These are phyloP conservation scores for Umbelopsis sp. DNA, from an alignment of 371 early-diverging fungal genomes.

Conservation along the genomic window DNA sequence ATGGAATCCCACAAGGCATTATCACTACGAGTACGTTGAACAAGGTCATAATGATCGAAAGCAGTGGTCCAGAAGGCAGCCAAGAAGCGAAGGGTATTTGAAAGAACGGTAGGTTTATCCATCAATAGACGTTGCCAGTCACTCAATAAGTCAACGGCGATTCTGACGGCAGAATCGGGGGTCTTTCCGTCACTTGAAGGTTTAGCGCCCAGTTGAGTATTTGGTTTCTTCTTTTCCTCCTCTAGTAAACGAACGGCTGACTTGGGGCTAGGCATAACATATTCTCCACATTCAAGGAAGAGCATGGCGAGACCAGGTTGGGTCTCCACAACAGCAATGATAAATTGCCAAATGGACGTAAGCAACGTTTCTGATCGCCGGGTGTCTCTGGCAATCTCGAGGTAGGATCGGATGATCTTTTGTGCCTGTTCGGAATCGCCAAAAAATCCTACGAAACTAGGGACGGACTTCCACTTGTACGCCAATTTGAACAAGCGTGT, in stretches of 20 bases:
- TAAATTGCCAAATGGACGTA: conserved; percentile 46
- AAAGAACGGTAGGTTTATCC: conserved; percentile 44
- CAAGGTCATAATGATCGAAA: conserved; percentile 49
- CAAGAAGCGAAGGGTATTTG: conserved; percentile 44
- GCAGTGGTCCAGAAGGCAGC: conserved; percentile 53
- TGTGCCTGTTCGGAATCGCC: conserved; percentile 46
- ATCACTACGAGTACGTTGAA: conserved; percentile 49
- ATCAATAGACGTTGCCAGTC: conserved; percentile 40
- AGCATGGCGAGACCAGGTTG: conserved; percentile 50
- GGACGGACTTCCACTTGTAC: conserved; percentile 34
- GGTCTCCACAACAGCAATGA: conserved; percentile 41
- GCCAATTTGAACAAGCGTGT: conserved; percentile 36
- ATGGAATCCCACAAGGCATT: conserved; percentile 44
- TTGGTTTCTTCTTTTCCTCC: conserved; percentile 62
- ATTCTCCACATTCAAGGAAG: conserved; percentile 54
- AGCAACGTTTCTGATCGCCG: conserved; percentile 34
- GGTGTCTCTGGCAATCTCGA: conserved; percentile 40
- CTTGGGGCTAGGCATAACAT: conserved; percentile 55
- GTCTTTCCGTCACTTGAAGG: conserved; percentile 6
- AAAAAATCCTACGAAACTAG: conserved; percentile 46
- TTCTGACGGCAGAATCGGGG: conserved; percentile 44
- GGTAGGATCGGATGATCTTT: conserved; percentile 37
- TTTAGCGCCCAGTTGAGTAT: conserved; percentile 24
- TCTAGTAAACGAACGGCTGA: conserved; percentile 54
- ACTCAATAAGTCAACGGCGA: conserved; percentile 37